Base-by-base conservation (phyloP, 179 eudicot genomes). In the Pouteria campechiana region DNA sequence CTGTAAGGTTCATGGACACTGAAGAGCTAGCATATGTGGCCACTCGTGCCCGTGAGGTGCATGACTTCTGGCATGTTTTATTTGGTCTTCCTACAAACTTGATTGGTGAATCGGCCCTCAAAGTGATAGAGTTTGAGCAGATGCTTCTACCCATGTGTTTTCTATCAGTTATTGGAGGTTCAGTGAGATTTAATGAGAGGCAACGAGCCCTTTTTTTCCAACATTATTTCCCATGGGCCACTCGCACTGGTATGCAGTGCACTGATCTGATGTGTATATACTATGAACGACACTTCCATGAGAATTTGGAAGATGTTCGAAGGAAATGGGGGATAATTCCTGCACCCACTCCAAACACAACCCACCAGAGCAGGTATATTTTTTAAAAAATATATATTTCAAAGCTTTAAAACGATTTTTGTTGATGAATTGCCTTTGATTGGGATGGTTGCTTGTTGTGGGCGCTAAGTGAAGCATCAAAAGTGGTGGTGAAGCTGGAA, bases 61-160 rank as follows among this genome's bases (percentile, higher is more conserved):
- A 90, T 17, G 98, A 90, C 56, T 72, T 90, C 43, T 90, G 98
- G 98, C 98, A 86, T 72, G 86, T 95, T 11, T 70, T 90, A 7
- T 90, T 90, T 53, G 82, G 54, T 15, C 92, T 90, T 28, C 93
- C 81, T 4, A 90, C 98, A n/a, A 90, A 86, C 64, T 63, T 90
- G 74, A 72, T 82, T 13, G 95, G 95, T 0, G 98, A 90, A 68
- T 72, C 98, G 9, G 87, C 98, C 2, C 70, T 90, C 16, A 90
- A 90, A 67, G 92, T 90, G 14, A 82, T 90, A 38, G 98, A 90
- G 55, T 90, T 86, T 58, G 84, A 90, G 70, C 98, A 90, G 63
- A 90, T 90, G 98, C 44, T 74, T 6, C 90, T 90, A 41, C 98
- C 98, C 20, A 86, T 90, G 96, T 82, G 98, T 60, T 58, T 78